These are phyloP conservation scores for Fusarium chlamydosporum DNA, from an alignment of 2,329 filamentous ascomycete species.

Conservation along the genomic window DNA sequence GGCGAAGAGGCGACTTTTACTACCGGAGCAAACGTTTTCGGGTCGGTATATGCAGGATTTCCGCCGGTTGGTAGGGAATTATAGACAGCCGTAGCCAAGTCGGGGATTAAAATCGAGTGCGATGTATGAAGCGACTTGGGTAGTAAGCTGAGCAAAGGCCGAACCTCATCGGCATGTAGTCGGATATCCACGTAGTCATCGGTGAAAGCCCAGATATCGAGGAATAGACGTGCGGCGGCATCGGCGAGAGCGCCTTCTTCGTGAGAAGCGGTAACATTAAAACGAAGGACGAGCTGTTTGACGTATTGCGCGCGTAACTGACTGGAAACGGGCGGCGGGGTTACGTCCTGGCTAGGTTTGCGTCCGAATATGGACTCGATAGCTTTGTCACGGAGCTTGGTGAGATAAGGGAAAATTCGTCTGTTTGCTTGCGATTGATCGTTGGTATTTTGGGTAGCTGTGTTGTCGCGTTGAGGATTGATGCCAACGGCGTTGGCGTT, in stretches of 20 bases:
- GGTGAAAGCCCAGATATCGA: conserved; percentile 93
- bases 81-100: conserved; percentile 82
- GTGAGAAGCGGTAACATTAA: conserved; percentile 78
- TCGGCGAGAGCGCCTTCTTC: conserved; percentile 80
- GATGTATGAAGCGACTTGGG: conserved; percentile 79
- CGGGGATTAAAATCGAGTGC: conserved; percentile 82
- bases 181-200: conserved; percentile 87
- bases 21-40: conserved; percentile 51
- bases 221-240: conserved; percentile 79
- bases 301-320: conserved; percentile 70
- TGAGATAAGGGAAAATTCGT: conserved; percentile 62
- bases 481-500: conserved; percentile 52
- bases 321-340: conserved; percentile 47
- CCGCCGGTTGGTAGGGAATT: conserved; percentile 59
- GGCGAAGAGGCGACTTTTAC: conserved; percentile 54
- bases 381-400: conserved; percentile 65
- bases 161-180: conserved; percentile 80
- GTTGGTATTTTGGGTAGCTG: conserved; percentile 32
- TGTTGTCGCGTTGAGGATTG: conserved; percentile 44
- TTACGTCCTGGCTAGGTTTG: conserved; percentile 54
- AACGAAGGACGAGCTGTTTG: conserved; percentile 88
- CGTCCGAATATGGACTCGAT: conserved; percentile 66
- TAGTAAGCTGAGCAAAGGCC: conserved; percentile 82
- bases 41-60: conserved; percentile 32
- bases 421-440: conserved; percentile 31